Evolutionary conservation across 371 early-diverging fungal genomes (phyloP).

Genomic region (Haplosporangium sp.): DNA sequence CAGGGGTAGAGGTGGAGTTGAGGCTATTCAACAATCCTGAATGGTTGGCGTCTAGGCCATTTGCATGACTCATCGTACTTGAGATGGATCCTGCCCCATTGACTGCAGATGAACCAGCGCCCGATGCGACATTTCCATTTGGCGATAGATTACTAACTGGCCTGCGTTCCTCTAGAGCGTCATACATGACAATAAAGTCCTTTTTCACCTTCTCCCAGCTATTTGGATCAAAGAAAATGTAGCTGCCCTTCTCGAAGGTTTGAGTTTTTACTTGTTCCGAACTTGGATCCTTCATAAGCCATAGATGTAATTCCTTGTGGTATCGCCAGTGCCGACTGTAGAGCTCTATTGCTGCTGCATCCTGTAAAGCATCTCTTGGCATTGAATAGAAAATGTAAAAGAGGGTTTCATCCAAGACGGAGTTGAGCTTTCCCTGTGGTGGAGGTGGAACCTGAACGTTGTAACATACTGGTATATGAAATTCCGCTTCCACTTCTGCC

Average conservation of each 20-base stretch:
- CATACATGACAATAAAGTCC: slow-evolving; percentile 85
- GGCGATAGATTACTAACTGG: slow-evolving; percentile 36
- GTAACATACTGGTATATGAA: slow-evolving; percentile 80
- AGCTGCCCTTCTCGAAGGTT: slow-evolving; percentile 81
- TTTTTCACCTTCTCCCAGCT: slow-evolving; percentile 86
- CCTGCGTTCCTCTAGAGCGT: slow-evolving; percentile 84
- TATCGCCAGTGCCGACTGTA: slow-evolving; percentile 91
- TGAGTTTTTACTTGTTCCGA: slow-evolving; percentile 61
- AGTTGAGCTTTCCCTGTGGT: slow-evolving; percentile 74
- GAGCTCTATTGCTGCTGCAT: slow-evolving; percentile 93
- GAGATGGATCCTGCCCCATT: slow-evolving; percentile 19
- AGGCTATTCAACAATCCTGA: slow-evolving; percentile 33
- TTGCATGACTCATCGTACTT: slow-evolving; percentile 12
- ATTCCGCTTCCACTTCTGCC: slow-evolving; percentile 78
- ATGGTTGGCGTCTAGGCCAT: slow-evolving; percentile 26
- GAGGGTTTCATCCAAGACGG: slow-evolving; percentile 90
- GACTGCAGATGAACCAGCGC: slow-evolving; percentile 12
- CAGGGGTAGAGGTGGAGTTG: slow-evolving; percentile 31
- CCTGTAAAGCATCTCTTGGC: slow-evolving; percentile 89
- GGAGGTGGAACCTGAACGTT: slow-evolving; percentile 78
- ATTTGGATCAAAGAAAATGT: slow-evolving; percentile 87
- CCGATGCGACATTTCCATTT: slow-evolving; percentile 16
- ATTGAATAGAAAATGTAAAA: slow-evolving; percentile 96
- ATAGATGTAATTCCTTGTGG: slow-evolving; percentile 88
- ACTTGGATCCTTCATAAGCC: slow-evolving; percentile 79